Evolutionary conservation across 345 rosid genomes (phyloP).

Genomic region (Psidium guajava): DNA sequence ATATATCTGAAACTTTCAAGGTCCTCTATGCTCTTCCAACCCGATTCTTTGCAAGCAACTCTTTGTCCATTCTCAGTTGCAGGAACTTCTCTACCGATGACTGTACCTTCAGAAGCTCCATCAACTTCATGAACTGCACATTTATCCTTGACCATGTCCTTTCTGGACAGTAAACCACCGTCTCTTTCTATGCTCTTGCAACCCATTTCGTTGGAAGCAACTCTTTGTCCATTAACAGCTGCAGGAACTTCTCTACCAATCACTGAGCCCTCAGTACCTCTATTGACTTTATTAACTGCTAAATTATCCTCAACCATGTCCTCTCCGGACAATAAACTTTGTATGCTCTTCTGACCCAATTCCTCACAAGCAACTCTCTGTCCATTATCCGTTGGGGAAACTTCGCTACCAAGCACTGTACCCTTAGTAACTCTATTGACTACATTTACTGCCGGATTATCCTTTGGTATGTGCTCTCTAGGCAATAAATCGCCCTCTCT

Average conservation of each 20-base stretch:
- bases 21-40: conserved; percentile 4
- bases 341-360: not conserved
- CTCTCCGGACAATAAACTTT: not conserved
- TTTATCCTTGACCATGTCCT: not conserved
- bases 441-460: not conserved
- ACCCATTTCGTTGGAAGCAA: not conserved
- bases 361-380: not conserved
- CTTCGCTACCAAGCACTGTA: not conserved
- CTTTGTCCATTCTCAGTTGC: not conserved
- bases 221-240: not conserved
- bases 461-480: not conserved
- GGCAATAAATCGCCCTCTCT: not conserved
- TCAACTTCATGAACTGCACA: not conserved
- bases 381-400: not conserved
- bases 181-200: not conserved
- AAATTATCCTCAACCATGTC: not conserved
- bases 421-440: not conserved
- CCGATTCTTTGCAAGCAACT: not conserved
- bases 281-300: not conserved
- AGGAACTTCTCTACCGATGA: not conserved
- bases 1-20: conserved; percentile 11
- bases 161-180: not conserved
- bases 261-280: not conserved
- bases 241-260: not conserved
- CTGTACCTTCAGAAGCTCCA: not conserved